Evolutionary conservation across 192 early-diverging fungal species (phyloP).

Genomic region (Umbelopsis vinacea): DNA sequence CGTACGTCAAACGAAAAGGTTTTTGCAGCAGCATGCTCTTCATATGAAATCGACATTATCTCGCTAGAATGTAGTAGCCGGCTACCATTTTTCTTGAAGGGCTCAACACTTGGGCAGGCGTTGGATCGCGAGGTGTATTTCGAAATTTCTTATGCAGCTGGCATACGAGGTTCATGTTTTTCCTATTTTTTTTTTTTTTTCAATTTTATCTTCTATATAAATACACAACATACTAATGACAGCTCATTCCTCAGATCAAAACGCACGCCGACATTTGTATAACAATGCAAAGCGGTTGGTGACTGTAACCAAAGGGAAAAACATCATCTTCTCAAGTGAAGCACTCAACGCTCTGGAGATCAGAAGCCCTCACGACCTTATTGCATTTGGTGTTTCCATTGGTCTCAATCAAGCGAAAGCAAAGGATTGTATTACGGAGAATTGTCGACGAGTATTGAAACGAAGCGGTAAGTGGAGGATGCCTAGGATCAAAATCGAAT

Average conservation of each 20-base stretch:
- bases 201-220: too few relatives aligned
- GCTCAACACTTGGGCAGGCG: slow-evolving; percentile 66
- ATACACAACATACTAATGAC: too few relatives aligned
- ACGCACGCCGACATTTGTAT: slow-evolving; percentile 64
- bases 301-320: slow-evolving; percentile 73
- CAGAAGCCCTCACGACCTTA: slow-evolving; percentile 76
- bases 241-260: slow-evolving; percentile 47
- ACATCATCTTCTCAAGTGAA: slow-evolving; percentile 75
- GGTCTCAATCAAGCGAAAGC: slow-evolving; percentile 33
- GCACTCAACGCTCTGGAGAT: slow-evolving; percentile 73
- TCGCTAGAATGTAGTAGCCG: slow-evolving; percentile 69
- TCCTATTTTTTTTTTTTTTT: not conserved
- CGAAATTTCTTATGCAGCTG: slow-evolving; percentile 73
- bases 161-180: slow-evolving; percentile 64
- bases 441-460: slow-evolving; percentile 32
- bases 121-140: slow-evolving; percentile 79
- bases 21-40: slow-evolving; percentile 69
- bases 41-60: slow-evolving; percentile 82
- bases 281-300: slow-evolving; percentile 68
- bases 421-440: slow-evolving; percentile 21
- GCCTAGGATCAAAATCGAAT: too few relatives aligned
- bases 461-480: slow-evolving; percentile 33
- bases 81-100: slow-evolving; percentile 71
- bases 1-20: slow-evolving; percentile 73
- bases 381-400: slow-evolving; percentile 62